phyloP scores from a whole-genome alignment of 257 asterid species.

The Solanum clarkiae region DNA sequence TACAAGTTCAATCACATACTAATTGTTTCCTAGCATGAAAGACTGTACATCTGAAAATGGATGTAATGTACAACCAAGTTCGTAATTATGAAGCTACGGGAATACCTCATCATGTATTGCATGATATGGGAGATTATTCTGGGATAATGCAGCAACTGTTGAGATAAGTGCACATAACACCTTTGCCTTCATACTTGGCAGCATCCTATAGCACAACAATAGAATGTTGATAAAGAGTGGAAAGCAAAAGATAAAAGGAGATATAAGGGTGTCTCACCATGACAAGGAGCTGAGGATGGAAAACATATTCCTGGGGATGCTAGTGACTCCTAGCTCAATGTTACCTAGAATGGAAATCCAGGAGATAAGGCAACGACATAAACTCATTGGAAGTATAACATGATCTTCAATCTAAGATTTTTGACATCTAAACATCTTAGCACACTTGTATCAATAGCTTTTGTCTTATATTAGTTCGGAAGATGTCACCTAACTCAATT shows the following conservation, averaged over 20 bases:
- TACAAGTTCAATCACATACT: background rate
- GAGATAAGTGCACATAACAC: conserved; percentile 41
- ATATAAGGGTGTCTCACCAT: conserved; percentile 34
- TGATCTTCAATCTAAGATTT: background rate
- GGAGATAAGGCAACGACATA: conserved; percentile 2
- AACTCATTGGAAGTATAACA: background rate
- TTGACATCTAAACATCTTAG: background rate
- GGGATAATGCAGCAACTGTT: conserved; percentile 46
- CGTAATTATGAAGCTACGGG: background rate
- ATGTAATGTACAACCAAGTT: background rate
- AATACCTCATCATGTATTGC: conserved; percentile 38
- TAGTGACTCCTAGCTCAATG: conserved; percentile 35
- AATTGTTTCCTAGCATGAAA: background rate
- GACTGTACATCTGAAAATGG: background rate
- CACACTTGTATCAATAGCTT: background rate
- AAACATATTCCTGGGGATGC: conserved; percentile 31
- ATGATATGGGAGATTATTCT: conserved; percentile 31
- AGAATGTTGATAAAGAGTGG: conserved; percentile 10
- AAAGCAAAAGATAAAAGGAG: background rate
- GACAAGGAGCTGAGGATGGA: conserved; percentile 53
- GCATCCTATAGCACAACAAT: conserved; percentile 37
- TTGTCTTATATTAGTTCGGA: background rate
- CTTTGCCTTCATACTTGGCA: conserved; percentile 39
- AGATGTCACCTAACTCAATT: background rate
- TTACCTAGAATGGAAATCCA: conserved; percentile 38